Evolutionary conservation across 805 yeast species (phyloP).

Genomic region (Yamadazyma paraphyllophila): DNA sequence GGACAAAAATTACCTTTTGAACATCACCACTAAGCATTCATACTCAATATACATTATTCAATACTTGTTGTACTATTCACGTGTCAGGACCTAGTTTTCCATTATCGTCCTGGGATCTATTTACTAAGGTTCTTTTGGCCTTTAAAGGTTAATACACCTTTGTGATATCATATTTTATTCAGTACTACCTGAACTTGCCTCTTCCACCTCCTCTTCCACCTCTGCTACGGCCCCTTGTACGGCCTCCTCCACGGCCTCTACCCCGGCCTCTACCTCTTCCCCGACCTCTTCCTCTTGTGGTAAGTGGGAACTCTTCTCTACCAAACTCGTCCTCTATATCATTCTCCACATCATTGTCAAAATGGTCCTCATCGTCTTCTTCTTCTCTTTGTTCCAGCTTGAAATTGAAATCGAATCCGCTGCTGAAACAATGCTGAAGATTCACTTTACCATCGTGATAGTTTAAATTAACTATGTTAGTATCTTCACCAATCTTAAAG

Average conservation of each 20-base stretch:
- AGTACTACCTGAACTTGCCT: conserved; percentile 9
- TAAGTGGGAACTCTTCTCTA: conserved; percentile 4
- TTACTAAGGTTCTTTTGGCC: not conserved
- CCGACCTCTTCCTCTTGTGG: conserved; percentile 11
- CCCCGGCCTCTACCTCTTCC: conserved; percentile 20
- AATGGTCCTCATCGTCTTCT: conserved; percentile 14
- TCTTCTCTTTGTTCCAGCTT: conserved; percentile 15
- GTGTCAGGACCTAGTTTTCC: not conserved
- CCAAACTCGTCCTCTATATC: conserved; percentile 13
- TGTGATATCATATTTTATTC: not conserved
- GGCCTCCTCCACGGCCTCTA: conserved; percentile 13
- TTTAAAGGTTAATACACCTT: not conserved
- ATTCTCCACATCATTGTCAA: conserved; percentile 3
- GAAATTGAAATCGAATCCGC: conserved; percentile 66
- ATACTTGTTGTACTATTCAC: not conserved
- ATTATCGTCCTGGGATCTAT: not conserved
- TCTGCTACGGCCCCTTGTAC: conserved; percentile 11
- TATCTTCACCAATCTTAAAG: conserved; percentile 20
- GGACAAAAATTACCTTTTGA: conserved; percentile 43
- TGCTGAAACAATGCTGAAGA: conserved; percentile 48
- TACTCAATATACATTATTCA: conserved; percentile 2
- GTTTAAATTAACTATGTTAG: conserved; percentile 43
- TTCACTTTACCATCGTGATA: conserved; percentile 46
- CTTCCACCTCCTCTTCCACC: conserved; percentile 17
- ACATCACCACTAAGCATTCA: conserved; percentile 24